phyloP scores from a whole-genome alignment of 768 basidiomycete genomes.

The Serpula lacrymans region DNA sequence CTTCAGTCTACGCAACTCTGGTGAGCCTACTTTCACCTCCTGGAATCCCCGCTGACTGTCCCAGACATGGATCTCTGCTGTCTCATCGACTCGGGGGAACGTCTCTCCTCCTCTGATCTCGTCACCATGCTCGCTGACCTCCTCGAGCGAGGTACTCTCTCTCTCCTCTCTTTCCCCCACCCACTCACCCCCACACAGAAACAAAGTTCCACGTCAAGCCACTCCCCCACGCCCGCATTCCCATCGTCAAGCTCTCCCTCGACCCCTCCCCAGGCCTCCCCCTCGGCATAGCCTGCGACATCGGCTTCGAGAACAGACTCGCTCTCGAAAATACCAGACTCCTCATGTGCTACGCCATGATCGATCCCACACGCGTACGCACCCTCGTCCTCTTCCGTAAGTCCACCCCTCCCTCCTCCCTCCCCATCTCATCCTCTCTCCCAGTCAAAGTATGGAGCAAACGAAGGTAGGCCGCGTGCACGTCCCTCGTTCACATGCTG shows the following conservation, averaged over 20 bases:
- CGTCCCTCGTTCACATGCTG: constrained; percentile 4
- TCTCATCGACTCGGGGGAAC: constrained; percentile 85
- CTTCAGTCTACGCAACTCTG: constrained; percentile 94
- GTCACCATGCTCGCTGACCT: constrained; percentile 93
- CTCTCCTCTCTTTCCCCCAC: constrained; percentile 5
- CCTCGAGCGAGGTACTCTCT: constrained; percentile 86
- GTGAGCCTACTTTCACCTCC: constrained; percentile 36
- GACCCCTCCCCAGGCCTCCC: constrained; percentile 80
- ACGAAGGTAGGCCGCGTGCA: constrained; percentile 60
- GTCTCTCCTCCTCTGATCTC: constrained; percentile 78
- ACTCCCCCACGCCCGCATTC: constrained; percentile 94
- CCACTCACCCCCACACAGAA: constrained; percentile 45
- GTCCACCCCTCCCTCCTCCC: constrained; percentile 32
- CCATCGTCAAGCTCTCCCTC: constrained; percentile 95
- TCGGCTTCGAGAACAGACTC: constrained; percentile 96
- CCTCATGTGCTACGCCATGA: constrained; percentile 95
- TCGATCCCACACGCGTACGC: constrained; percentile 90
- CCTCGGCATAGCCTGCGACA: constrained; percentile 93
- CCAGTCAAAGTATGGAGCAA: constrained; percentile 99
- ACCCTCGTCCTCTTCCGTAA: constrained; percentile 94
- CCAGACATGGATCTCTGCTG: constrained; percentile 99
- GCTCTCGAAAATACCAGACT: constrained; percentile 96
- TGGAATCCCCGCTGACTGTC: constrained; percentile 9
- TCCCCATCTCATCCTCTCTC: constrained; percentile 9
- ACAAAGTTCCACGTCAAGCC: constrained; percentile 97